phyloP scores from a whole-genome alignment of 2,329 filamentous ascomycete species.

The Colletotrichum euphorbiae region DNA sequence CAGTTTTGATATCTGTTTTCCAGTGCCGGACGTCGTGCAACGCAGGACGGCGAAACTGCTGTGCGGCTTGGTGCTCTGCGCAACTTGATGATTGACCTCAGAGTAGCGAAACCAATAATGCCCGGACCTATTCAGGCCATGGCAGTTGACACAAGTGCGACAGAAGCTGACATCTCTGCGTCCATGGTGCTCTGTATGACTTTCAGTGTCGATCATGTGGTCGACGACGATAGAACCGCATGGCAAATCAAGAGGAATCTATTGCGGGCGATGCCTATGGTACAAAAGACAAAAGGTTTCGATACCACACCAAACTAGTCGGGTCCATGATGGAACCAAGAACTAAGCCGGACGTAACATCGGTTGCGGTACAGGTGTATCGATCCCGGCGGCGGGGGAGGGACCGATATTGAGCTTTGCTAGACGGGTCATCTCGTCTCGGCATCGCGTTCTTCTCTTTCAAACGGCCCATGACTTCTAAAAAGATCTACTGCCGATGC shows the following conservation, averaged over 20 bases:
- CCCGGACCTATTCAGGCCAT: no score
- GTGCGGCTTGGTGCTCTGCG: no score
- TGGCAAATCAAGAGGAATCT: conserved; percentile 40
- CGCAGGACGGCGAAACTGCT: no score
- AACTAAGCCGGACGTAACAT: conserved; percentile 12
- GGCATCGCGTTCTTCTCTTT: conserved; percentile 15
- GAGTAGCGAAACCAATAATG: no score
- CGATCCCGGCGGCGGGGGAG: conserved; percentile 7
- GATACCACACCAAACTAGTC: conserved; percentile 16
- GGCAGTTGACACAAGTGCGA: no score
- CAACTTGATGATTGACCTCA: no score
- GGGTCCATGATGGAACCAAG: conserved; percentile 4
- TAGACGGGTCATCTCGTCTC: conserved; percentile 27
- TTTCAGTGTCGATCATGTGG: no score
- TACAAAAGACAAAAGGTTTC: conserved; percentile 40
- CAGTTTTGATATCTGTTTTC: no score
- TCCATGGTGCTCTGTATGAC: no score
- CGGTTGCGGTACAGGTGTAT: conserved; percentile 31
- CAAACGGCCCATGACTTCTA: conserved; percentile 10
- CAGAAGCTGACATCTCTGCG: no score
- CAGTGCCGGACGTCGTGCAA: no score
- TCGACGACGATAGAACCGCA: not conserved
- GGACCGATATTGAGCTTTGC: not conserved
- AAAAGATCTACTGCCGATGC: conserved; percentile 26
- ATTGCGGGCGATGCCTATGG: conserved; percentile 42